Evolutionary conservation across 345 rosid species (phyloP).

Genomic region (Acer yangbiense): DNA sequence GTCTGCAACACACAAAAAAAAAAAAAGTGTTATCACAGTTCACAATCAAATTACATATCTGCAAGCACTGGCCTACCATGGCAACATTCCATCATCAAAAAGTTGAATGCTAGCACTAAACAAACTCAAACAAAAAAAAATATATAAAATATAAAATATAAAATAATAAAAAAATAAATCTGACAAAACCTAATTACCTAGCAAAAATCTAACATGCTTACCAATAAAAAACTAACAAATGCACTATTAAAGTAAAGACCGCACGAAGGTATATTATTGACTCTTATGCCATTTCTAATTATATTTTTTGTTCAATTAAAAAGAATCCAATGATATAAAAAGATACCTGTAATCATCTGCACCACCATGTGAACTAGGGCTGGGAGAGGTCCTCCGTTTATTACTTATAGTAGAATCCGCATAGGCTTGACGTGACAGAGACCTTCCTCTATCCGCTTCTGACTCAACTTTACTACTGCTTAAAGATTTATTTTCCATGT

Average conservation of each 20-base stretch:
- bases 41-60: background rate
- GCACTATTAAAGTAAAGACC: background rate
- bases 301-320: background rate
- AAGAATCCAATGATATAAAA: background rate
- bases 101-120: background rate
- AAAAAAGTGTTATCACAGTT: background rate
- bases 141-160: background rate
- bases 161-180: background rate
- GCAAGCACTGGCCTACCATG: background rate
- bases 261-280: background rate
- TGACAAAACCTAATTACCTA: background rate
- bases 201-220: background rate
- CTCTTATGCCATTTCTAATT: background rate
- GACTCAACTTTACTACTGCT: conserved; percentile 52
- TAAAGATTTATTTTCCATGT: conserved; percentile 48
- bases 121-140: background rate
- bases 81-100: background rate
- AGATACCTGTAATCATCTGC: conserved; percentile 72
- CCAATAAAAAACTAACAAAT: background rate
- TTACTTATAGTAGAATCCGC: conserved; percentile 35
- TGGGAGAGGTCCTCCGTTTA: conserved; percentile 53
- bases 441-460: conserved; percentile 71
- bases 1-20: conserved; percentile 42
- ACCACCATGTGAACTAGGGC: conserved; percentile 57
- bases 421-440: conserved; percentile 61